Conservation (phyloP, 257 asterid species). For the Petunia secreta region DNA sequence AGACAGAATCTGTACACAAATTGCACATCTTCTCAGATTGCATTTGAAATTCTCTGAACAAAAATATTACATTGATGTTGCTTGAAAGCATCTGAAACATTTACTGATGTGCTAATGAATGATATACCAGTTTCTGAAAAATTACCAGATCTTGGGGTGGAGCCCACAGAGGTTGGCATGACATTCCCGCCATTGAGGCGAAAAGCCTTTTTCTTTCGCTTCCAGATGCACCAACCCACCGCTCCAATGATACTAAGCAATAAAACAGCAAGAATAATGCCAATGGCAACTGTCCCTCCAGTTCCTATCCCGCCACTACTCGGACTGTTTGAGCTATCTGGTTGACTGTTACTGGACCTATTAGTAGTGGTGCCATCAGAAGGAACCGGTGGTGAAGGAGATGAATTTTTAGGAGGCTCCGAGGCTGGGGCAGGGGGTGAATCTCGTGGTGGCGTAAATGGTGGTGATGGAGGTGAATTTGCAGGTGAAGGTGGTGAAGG, state of each 20-base stretch:
- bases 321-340: slow-evolving; percentile 43
- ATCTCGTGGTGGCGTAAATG: slow-evolving; percentile 29
- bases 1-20: slow-evolving; percentile 60
- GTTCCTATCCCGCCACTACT: slow-evolving; percentile 55
- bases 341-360: slow-evolving; percentile 36
- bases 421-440: slow-evolving; percentile 29
- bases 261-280: slow-evolving; percentile 40
- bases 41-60: neutral
- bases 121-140: neutral
- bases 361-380: slow-evolving; percentile 43
- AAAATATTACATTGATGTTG: neutral
- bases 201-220: slow-evolving; percentile 65
- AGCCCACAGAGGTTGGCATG: slow-evolving; percentile 56
- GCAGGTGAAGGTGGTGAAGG: slow-evolving; percentile 30
- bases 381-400: slow-evolving; percentile 50
- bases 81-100: neutral
- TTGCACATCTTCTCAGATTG: slow-evolving; percentile 27
- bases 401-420: slow-evolving; percentile 42
- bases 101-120: slow-evolving; percentile 11
- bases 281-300: slow-evolving; percentile 55
- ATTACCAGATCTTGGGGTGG: slow-evolving; percentile 69
- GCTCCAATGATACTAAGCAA: slow-evolving; percentile 60
- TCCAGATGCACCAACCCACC: slow-evolving; percentile 55
- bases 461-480: slow-evolving; percentile 30
- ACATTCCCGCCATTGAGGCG: slow-evolving; percentile 53